Base-by-base conservation (phyloP, 352 stramenopile genomes). In the Phytophthora litchii region DNA sequence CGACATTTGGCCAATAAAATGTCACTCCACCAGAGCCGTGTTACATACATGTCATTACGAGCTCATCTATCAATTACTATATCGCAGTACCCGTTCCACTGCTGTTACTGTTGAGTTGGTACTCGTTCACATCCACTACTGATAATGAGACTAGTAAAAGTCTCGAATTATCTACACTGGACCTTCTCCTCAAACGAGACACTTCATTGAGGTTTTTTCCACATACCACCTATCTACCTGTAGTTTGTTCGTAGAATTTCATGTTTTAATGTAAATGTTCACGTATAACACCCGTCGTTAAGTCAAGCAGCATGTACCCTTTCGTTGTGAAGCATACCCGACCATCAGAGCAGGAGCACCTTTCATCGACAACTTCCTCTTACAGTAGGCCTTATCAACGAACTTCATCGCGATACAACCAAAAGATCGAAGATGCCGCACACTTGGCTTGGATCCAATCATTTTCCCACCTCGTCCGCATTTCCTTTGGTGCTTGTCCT, bases 191-290 rank as follows among this genome's bases (percentile, higher is more conserved):
- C 21, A 48, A 19, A 3, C 47, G 46, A 43, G 53, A 53, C 2
- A 37, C 55, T 49, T 37, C 16, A 16, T 49, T 64, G 9, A 58
- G 35, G 17, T 53, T 20, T 58, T 64, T 6, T 64, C n/a, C 29
- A 48, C 55, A n/a, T 64, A 57, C 2, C 9, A 16, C 8, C 14
- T 48, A 46, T 41, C 38, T 17, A 64, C 36, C n/a, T 4, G 55
- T 57, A 41, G 38, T 53, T 14, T 57, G 8, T 29, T 64, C 38
- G 23, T 48, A 64, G n/a, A 64, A 64, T 38, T 53, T 57, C 20
- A 57, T 46, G 14, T 64, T 64, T 23, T 47, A 19, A 17, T 43
- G 16, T 17, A 37, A 21, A 49, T 57, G 38, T 19, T 57, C 55
- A 35, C 4, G 47, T 41, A 57, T 64, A 0, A 64, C 13, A 23